Base-by-base conservation (phyloP, 1,139 yeast genomes). In the Geotrichum histeridarum region DNA sequence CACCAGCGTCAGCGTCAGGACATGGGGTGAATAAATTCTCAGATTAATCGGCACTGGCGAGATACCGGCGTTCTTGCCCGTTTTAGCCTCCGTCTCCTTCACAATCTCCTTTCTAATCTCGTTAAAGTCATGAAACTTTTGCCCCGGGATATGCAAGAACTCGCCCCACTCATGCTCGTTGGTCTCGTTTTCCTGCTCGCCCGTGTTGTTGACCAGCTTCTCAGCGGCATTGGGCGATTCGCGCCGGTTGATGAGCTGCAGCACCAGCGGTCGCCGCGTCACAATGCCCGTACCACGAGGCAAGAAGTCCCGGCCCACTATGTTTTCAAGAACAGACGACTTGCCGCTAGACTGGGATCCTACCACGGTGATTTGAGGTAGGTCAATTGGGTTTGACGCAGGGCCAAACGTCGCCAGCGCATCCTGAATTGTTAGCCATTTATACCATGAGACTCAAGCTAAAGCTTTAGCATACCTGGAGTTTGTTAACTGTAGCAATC, bases 211-310 rank as follows among this genome's bases (percentile, higher is more conserved):
- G 17, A 15, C 6, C 8, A 15, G 41, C 35, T 30, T 43, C 12
- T 17, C 35, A 14, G 33, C 31, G 9, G 33, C 12, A 31, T 12
- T 35, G 27, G 36, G n/a, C 8, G 63, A 56, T n/a, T 17, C 32
- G 67, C 95, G 80, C 67, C 80, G 79, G 70, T 87, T 86, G 63
- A 86, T 83, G 71, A 84, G 78, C 74, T 85, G 96, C 62, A 88
- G 74, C 45, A 90, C 86, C 67, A 90, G 76, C 2, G 96, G 96
- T 66, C 97, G 81, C 75, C 97, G 82, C 17, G 97, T 90, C 57
- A 90, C 97, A 68, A 90, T 90, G 63, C 96, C 96, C 2, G 96
- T 86, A 57, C 97, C 97, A 73, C 96, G 79, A 57, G 98, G 98
- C 62, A 91, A 76, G 72, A 90, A 90, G 73, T 90, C 97, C 67